Evolutionary conservation across 2,329 filamentous ascomycete species (phyloP), one percentile per base, ranked within the genome.

Genomic region (Emericellopsis atlantica): DNA sequence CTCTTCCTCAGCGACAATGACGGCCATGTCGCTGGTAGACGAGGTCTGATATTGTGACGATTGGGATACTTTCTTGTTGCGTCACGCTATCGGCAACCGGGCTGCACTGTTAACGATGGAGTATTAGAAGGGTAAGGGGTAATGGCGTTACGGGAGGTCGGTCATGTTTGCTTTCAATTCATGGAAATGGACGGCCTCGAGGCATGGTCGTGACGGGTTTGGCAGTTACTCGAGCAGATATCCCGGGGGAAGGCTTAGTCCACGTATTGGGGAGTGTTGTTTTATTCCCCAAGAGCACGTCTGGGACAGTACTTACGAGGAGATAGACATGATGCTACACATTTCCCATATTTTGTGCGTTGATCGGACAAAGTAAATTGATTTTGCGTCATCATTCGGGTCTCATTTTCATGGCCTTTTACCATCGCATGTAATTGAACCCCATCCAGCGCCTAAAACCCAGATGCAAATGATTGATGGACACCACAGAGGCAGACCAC

Each of bases 401-500:
- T 59, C 53, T 59, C 55, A 58, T 53, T 56, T 53, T 55, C 50
- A 55, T 53, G 57, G 55, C 52, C 49, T 55, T 51, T 53, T 58
- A 60, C 55, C 56, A 59, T 58, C 54, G 56, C 50, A 57, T 55
- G 21, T 23, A 36, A 23, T 54, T 55, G 55, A 59, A 61, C 55
- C 57, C 26, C 54, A 53, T 58, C 52, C 57, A 51, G 56, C 57
- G 52, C 54, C 56, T 55, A 48, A 43, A 56, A 54, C 52, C 26
- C 53, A 58, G 57, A 61, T 62, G 59, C 54, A 61, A 61, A 61
- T 59, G 55, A 58, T 61, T 56, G 59, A 61, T 60, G 55, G 57
- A 61, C 59, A 59, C 59, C 58, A 29, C 26, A 9, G 57, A 51
- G 55, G 51, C 55, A 58, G 58, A 60, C 54, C 53, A 55, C 57